These are phyloP conservation scores for Russula earlei DNA, from an alignment of 768 basidiomycete genomes.

Conservation along the genomic window DNA sequence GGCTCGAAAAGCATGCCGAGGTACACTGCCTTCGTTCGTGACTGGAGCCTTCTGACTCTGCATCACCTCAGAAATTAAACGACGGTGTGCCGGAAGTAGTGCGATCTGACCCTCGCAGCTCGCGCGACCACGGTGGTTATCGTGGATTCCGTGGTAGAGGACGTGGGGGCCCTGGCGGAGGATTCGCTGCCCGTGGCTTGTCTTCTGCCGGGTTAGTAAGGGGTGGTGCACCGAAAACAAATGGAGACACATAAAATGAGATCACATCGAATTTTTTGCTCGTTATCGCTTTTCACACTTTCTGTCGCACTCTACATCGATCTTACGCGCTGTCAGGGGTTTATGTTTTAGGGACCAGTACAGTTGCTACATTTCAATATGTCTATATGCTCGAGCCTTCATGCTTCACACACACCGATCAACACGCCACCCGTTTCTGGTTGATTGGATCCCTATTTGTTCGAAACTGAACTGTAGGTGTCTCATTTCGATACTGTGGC, in stretches of 20 bases:
- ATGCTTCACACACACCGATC: slow-evolving; percentile 4
- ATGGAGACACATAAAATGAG: slow-evolving; percentile 23
- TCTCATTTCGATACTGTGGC: too few species aligned
- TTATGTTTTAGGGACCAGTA: slow-evolving; percentile 5
- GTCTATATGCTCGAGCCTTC: slow-evolving; percentile 8
- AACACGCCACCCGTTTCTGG: not conserved
- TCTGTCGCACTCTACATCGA: slow-evolving; percentile 5
- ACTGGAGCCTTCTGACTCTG: slow-evolving; percentile 11
- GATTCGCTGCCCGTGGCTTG: slow-evolving; percentile 56
- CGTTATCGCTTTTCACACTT: not conserved
- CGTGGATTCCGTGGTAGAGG: slow-evolving; percentile 37
- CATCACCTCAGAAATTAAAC: slow-evolving; percentile 49
- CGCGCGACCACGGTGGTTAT: slow-evolving; percentile 22
- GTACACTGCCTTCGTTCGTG: slow-evolving; percentile 30
- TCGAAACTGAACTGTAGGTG: too few species aligned
- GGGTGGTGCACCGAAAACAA: slow-evolving; percentile 22
- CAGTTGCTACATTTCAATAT: slow-evolving; percentile 13
- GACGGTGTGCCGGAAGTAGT: slow-evolving; percentile 58
- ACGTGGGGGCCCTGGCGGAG: slow-evolving; percentile 40
- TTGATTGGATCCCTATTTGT: not conserved
- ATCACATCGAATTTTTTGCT: not conserved
- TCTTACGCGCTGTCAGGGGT: slow-evolving; percentile 6
- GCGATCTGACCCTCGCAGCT: slow-evolving; percentile 46
- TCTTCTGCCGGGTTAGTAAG: slow-evolving; percentile 58
- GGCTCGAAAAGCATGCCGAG: slow-evolving; percentile 63